These are phyloP conservation scores for Adansonia madagascariensis DNA, from an alignment of 441 rosid species.

Conservation along the genomic window DNA sequence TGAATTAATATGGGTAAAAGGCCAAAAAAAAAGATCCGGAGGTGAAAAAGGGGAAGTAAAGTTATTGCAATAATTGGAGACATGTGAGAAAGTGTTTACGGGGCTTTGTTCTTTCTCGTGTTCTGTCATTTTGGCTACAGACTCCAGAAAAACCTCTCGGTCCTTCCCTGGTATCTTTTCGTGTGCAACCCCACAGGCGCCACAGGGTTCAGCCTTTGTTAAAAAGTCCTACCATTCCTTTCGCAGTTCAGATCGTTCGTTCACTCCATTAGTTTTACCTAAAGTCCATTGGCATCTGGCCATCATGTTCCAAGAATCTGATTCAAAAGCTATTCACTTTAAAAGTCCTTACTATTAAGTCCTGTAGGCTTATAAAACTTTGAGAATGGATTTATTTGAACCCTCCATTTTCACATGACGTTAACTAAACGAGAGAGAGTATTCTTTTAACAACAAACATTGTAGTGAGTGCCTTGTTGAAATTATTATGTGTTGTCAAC, in stretches of 20 bases:
- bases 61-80: constrained; percentile 35
- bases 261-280: not conserved
- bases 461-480: not conserved
- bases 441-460: no score
- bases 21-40: not conserved
- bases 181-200: constrained; percentile 33
- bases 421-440: no score
- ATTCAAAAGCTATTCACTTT: no score
- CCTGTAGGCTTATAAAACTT: no score
- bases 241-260: constrained; percentile 25
- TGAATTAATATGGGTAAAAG: not conserved
- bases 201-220: constrained; percentile 31
- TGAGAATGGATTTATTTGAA: not conserved
- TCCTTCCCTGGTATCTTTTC: constrained; percentile 29
- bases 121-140: constrained; percentile 27
- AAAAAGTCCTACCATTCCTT: constrained; percentile 26
- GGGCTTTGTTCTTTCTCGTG: constrained; percentile 19
- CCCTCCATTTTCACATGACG: not conserved
- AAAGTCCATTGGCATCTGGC: no score
- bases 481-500: not conserved
- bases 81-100: constrained; percentile 36
- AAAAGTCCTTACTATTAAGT: no score
- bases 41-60: not conserved
- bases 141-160: not conserved
- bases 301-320: no score